These are phyloP conservation scores for Pistacia vera DNA, from an alignment of 345 rosid genomes.

Conservation along the genomic window DNA sequence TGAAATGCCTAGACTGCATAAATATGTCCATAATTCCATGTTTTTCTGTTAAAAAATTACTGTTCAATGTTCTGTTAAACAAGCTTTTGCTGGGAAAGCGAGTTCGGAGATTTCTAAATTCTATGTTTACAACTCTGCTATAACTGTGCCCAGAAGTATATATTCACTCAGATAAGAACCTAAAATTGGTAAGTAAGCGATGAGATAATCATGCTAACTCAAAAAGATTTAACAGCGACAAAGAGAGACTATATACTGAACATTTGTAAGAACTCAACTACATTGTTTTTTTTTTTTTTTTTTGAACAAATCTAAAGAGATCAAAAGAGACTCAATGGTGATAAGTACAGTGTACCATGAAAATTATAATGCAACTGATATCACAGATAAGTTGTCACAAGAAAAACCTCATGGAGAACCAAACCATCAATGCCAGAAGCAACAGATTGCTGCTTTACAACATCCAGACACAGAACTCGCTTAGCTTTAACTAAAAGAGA, in stretches of 20 bases:
- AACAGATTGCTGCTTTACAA: background rate
- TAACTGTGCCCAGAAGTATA: no score
- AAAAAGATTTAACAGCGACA: background rate
- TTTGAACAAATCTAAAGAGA: conserved; percentile 2
- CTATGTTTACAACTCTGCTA: no score
- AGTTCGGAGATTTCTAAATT: no score
- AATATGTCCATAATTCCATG: conserved; percentile 29
- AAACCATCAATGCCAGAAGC: background rate
- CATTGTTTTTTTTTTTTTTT: background rate
- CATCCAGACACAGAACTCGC: background rate
- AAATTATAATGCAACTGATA: conserved; percentile 11
- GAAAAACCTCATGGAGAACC: conserved; percentile 7
- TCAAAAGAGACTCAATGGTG: background rate
- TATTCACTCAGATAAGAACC: no score
- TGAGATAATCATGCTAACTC: background rate
- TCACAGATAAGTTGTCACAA: background rate
- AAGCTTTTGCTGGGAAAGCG: no score
- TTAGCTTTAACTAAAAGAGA: conserved; percentile 9
- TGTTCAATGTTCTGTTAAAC: no score
- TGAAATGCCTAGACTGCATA: conserved; percentile 30
- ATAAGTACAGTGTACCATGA: conserved; percentile 15
- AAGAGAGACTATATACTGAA: conserved; percentile 10
- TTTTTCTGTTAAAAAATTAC: conserved; percentile 32
- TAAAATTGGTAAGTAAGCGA: background rate
- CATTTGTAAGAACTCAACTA: conserved; percentile 18